Conservation (phyloP, 306 rosid species). For the Gastrolobium villosum region DNA sequence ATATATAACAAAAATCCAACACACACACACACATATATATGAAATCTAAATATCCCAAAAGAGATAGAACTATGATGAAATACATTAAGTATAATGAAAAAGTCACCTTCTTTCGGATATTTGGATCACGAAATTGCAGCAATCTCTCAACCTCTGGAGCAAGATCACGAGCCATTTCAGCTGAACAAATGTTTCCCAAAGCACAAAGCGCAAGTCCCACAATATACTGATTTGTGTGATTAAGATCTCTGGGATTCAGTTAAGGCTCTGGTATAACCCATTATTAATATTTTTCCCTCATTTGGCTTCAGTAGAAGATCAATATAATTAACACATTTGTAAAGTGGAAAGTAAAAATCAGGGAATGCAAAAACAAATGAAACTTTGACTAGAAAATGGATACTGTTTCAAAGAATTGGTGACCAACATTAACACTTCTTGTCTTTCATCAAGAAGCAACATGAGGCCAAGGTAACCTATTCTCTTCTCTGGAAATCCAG, state of each 20-base stretch:
- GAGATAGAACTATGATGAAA: constrained; percentile 10
- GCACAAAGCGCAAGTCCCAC: constrained; percentile 99
- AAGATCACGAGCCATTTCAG: constrained; percentile 99
- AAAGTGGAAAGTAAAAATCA: constrained; percentile 25
- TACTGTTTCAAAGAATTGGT: constrained; percentile 98
- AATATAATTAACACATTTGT: constrained; percentile 27
- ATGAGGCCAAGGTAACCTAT: constrained; percentile 98
- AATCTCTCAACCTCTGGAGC: constrained; percentile 99
- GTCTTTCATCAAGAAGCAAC: constrained; percentile 99
- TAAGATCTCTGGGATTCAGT: constrained; percentile 87
- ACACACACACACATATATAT: not conserved
- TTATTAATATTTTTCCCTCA: constrained; percentile 38
- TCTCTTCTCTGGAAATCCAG: constrained; percentile 99
- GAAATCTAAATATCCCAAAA: constrained; percentile 27
- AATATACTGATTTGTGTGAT: constrained; percentile 94
- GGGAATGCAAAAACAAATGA: constrained; percentile 31
- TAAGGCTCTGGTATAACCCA: constrained; percentile 62
- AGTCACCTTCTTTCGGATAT: constrained; percentile 93
- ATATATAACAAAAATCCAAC: constrained; percentile 18
- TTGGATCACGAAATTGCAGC: constrained; percentile 98
- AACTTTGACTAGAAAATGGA: constrained; percentile 61
- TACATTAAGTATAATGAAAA: constrained; percentile 41
- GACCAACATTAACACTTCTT: constrained; percentile 99
- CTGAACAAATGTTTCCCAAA: constrained; percentile 97
- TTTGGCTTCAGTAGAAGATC: constrained; percentile 44